Percentiles rank a stretch among this genome's conserved stretches.
phyloP scores from a whole-genome alignment of 371 early-diverging fungal species.

The Rhizopus stolonifer region DNA sequence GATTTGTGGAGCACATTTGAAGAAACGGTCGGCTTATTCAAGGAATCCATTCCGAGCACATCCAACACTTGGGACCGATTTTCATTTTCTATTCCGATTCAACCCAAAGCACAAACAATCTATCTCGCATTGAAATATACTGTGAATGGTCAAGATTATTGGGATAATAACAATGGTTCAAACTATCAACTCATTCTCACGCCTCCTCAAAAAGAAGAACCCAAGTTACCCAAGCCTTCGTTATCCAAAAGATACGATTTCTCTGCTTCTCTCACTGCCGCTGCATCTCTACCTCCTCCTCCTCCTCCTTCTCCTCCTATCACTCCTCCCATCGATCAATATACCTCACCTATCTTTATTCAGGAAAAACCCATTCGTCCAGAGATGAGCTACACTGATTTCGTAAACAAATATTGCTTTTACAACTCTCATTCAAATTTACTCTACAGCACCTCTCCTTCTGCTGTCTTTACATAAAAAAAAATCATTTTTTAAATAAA shows the following conservation, averaged over 20 bases:
- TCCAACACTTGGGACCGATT: conserved; percentile 46
- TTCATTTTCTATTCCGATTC: conserved; percentile 20
- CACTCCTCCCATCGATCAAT: conserved; percentile 8
- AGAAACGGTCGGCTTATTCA: conserved; percentile 62
- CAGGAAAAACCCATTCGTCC: background rate
- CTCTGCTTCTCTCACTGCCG: conserved; percentile 37
- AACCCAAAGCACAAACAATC: conserved; percentile 29
- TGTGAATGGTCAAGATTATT: conserved; percentile 64
- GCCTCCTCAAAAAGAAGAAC: background rate
- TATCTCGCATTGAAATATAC: conserved; percentile 43
- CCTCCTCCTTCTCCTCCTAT: conserved; percentile 23
- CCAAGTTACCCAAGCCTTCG: conserved; percentile 19
- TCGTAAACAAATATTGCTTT: conserved; percentile 64
- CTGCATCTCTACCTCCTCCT: conserved; percentile 11
- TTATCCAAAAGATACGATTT: conserved; percentile 45
- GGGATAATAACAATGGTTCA: conserved; percentile 81
- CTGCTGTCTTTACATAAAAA: conserved; percentile 23
- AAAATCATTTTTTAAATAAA: too few species aligned
- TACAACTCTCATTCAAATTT: conserved; percentile 38
- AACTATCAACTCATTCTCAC: conserved; percentile 63
- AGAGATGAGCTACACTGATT: conserved; percentile 42
- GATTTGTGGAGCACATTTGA: conserved; percentile 70
- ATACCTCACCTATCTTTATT: conserved; percentile 21
- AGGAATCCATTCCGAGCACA: conserved; percentile 41
- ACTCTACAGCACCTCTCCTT: conserved; percentile 39